Conservation (phyloP, 345 rosid species). For the Boechera retrofracta region DNA sequence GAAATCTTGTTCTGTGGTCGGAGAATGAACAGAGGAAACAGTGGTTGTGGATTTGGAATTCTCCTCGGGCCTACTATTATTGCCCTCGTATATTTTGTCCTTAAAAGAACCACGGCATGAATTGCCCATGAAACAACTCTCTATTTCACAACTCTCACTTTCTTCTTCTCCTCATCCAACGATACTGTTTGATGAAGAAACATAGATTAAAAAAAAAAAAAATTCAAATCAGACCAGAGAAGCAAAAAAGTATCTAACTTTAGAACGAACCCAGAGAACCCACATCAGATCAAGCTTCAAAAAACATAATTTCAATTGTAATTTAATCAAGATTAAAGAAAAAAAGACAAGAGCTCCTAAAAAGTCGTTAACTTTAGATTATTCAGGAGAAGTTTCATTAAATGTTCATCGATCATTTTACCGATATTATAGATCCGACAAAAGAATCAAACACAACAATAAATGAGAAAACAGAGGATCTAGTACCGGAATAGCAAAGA, state of each 20-base stretch:
- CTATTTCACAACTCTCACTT: constrained; percentile 35
- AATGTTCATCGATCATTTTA: constrained; percentile 37
- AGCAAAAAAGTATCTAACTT: constrained; percentile 19
- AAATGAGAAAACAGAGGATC: constrained; percentile 38
- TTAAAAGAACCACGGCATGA: constrained; percentile 95
- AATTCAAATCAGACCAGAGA: constrained; percentile 20
- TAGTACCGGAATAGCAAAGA: constrained; percentile 33
- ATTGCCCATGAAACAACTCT: constrained; percentile 95
- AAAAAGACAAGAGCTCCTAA: constrained; percentile 24
- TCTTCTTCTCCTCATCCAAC: constrained; percentile 50
- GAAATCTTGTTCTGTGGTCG: constrained; percentile 42
- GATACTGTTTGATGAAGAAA: constrained; percentile 26
- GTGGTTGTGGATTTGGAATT: constrained; percentile 50
- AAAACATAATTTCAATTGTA: background rate
- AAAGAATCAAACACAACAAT: constrained; percentile 12
- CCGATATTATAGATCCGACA: constrained; percentile 10
- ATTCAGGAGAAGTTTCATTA: constrained; percentile 24
- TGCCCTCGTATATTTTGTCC: constrained; percentile 79
- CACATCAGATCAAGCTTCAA: constrained; percentile 41
- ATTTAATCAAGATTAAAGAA: background rate
- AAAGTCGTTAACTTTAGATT: constrained; percentile 29
- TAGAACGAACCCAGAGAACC: constrained; percentile 18
- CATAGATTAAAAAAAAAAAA: background rate
- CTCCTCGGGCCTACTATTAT: constrained; percentile 66
- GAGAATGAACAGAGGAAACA: constrained; percentile 56